A percentile compares a stretch with the other conserved stretches of the same genome.
phyloP scores from a whole-genome alignment of 2,329 filamentous ascomycete genomes.

The Neonectria neomacrospora region DNA sequence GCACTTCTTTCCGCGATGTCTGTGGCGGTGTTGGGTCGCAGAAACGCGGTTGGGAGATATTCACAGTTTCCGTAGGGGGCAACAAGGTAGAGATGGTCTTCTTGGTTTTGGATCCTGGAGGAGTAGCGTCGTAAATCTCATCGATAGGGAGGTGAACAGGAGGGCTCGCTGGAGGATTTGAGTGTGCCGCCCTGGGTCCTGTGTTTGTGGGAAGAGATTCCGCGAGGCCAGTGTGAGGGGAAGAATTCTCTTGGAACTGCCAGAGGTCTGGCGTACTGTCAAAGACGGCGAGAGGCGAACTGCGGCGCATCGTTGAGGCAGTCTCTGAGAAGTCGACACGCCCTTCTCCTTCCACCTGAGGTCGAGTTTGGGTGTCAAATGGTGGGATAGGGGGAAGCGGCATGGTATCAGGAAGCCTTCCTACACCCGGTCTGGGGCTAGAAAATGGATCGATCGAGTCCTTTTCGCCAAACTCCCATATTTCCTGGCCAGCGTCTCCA shows the following conservation, averaged over 20 bases:
- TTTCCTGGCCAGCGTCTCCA: slow-evolving; percentile 22
- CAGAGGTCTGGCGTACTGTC: slow-evolving; percentile 28
- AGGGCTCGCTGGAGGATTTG: not conserved
- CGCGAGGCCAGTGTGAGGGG: slow-evolving; percentile 15
- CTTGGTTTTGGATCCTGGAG: slow-evolving; percentile 26
- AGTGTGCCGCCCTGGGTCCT: slow-evolving; percentile 6
- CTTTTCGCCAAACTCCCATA: slow-evolving; percentile 42
- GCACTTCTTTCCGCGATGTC: not conserved
- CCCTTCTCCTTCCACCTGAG: not conserved
- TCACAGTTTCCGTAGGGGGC: not conserved
- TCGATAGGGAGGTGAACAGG: slow-evolving; percentile 42
- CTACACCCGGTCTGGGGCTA: slow-evolving; percentile 39
- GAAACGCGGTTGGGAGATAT: not conserved
- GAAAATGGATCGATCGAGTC: slow-evolving; percentile 42
- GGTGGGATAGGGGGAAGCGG: slow-evolving; percentile 37
- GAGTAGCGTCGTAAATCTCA: slow-evolving; percentile 45
- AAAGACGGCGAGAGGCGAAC: slow-evolving; percentile 42
- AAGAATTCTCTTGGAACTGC: slow-evolving; percentile 28
- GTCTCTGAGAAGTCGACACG: slow-evolving; percentile 50
- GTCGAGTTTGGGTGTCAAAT: not conserved
- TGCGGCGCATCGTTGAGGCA: slow-evolving; percentile 48
- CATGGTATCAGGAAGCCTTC: slow-evolving; percentile 47
- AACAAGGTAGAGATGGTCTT: slow-evolving; percentile 3
- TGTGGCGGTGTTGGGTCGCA: slow-evolving; percentile 11
- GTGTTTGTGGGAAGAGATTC: slow-evolving; percentile 9